A percentile compares a stretch with the other conserved stretches of the same genome.
Evolutionary conservation across 2,329 filamentous ascomycete genomes (phyloP).

Genomic region (Bertia moriformis): DNA sequence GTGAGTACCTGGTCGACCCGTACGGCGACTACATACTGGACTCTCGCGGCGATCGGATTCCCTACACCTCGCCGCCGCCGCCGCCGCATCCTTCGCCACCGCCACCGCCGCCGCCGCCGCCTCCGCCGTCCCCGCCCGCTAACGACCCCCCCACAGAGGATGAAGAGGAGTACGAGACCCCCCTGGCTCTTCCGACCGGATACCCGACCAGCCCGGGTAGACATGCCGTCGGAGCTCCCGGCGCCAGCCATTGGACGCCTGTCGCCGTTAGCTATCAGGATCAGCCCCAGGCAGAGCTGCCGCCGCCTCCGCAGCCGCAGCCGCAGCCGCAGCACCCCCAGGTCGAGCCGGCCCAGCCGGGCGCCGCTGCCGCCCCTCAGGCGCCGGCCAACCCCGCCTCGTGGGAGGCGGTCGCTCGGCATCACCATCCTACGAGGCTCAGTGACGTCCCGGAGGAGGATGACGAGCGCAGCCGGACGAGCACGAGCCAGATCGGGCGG

Average conservation of each 20-base stretch:
- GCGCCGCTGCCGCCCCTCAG: constrained; percentile 46
- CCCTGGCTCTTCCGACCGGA: too few relatives aligned
- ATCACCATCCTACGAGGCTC: constrained; percentile 76
- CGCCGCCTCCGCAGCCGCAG: constrained; percentile 10
- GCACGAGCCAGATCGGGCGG: constrained; percentile 48
- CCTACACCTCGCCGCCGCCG: constrained; percentile 29
- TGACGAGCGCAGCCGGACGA: constrained; percentile 63
- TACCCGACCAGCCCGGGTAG: too few relatives aligned
- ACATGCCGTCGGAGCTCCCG: too few relatives aligned
- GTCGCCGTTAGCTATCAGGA: too few relatives aligned
- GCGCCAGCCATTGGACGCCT: too few relatives aligned
- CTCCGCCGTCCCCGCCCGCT: constrained; percentile 25
- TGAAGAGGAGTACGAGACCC: too few relatives aligned
- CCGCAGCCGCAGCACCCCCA: constrained; percentile 8
- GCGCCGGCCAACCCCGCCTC: constrained; percentile 55
- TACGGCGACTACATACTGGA: constrained; percentile 44
- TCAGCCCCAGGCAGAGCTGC: too few relatives aligned
- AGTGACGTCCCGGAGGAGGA: constrained; percentile 83
- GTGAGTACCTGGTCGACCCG: constrained; percentile 55
- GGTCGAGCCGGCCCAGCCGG: constrained; percentile 22
- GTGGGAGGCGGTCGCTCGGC: constrained; percentile 57
- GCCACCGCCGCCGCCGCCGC: constrained; percentile 7
- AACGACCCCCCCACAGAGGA: too few relatives aligned
- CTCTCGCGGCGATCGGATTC: constrained; percentile 47
- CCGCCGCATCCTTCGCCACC: too few relatives aligned